A percentile compares a stretch with the other conserved stretches of the same genome.
phyloP scores from a whole-genome alignment of 106 monocot genomes.

The Agapanthus africanus region DNA sequence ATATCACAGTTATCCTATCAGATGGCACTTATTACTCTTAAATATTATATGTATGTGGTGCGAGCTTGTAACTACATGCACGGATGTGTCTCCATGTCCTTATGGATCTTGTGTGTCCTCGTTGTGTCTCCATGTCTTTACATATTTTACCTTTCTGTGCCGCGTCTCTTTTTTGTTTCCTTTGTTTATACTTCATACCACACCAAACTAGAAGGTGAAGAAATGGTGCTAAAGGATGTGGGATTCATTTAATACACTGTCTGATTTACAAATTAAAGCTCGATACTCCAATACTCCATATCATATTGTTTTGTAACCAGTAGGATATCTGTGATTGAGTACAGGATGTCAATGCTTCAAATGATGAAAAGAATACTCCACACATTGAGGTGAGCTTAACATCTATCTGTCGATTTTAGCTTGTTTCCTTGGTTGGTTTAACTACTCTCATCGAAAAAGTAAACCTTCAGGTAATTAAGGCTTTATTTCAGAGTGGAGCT shows the following conservation, averaged over 20 bases:
- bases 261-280: not conserved
- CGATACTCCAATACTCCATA: not conserved
- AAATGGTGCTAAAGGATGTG: not conserved
- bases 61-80: no score
- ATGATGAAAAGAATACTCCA: constrained; percentile 77
- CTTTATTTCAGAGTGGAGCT: constrained; percentile 59
- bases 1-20: no score
- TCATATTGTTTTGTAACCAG: not conserved
- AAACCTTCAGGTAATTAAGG: constrained; percentile 52
- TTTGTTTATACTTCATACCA: no score
- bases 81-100: no score
- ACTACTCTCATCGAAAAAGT: not conserved
- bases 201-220: not conserved
- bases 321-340: constrained; percentile 7
- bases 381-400: constrained; percentile 57
- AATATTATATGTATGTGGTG: no score
- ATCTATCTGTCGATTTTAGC: not conserved
- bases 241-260: not conserved
- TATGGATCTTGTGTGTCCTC: no score
- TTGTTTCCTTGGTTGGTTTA: not conserved
- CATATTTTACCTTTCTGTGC: no score
- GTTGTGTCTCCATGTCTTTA: no score
- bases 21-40: no score
- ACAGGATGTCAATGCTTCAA: constrained; percentile 80
- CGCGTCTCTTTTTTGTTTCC: no score